Evolutionary conservation across 441 rosid species (phyloP).

Genomic region (Omphalea diandra): DNA sequence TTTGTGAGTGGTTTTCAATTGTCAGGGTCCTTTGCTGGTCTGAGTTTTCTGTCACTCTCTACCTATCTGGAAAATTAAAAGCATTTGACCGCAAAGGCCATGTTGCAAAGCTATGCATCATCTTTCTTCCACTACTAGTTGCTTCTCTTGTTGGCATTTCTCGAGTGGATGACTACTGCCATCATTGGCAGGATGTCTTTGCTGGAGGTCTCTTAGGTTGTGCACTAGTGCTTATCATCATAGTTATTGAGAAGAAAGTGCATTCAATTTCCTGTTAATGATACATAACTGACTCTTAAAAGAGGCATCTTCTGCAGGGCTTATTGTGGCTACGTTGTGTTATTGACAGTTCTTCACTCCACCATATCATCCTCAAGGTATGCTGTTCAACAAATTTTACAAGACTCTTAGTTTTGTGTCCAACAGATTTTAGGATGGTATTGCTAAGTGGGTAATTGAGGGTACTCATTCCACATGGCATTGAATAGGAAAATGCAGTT

Average conservation of each 20-base stretch:
- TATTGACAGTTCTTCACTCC: slow-evolving; percentile 86
- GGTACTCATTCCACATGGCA: neutral
- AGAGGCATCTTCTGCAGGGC: slow-evolving; percentile 43
- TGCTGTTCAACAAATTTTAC: slow-evolving; percentile 1
- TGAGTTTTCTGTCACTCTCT: slow-evolving; percentile 72
- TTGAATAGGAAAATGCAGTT: neutral
- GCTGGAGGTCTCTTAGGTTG: slow-evolving; percentile 84
- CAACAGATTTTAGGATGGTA: neutral
- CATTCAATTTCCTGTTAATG: neutral
- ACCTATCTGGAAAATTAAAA: slow-evolving; percentile 75
- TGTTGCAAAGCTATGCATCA: slow-evolving; percentile 72
- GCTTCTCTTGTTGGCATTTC: slow-evolving; percentile 83
- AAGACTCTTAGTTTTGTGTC: too few species aligned
- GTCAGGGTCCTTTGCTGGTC: slow-evolving; percentile 84
- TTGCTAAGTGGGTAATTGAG: neutral
- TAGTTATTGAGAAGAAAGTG: neutral
- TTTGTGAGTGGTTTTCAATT: slow-evolving; percentile 5
- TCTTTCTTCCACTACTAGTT: slow-evolving; percentile 62
- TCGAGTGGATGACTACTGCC: slow-evolving; percentile 97
- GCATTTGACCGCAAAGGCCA: slow-evolving; percentile 82
- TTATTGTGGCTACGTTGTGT: slow-evolving; percentile 54
- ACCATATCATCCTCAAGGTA: slow-evolving; percentile 66
- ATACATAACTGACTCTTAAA: slow-evolving; percentile 4
- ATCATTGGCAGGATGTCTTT: slow-evolving; percentile 96
- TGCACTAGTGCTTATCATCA: slow-evolving; percentile 2